phyloP scores from a whole-genome alignment of 2,329 filamentous ascomycete genomes.

The Aureobasidium uvarum region DNA sequence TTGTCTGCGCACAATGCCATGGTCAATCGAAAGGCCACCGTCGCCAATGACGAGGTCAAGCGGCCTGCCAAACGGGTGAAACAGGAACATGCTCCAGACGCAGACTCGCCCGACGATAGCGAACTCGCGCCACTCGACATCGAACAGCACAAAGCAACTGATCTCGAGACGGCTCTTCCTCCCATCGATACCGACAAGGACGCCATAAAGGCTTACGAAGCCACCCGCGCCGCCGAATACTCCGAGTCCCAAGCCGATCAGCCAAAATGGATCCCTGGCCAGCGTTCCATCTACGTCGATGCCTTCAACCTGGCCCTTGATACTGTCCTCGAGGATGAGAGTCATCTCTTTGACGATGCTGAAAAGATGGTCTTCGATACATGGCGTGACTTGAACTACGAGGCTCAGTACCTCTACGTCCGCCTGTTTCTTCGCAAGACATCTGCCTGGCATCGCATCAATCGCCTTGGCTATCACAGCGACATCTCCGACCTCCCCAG shows the following conservation, averaged over 20 bases:
- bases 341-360: constrained; percentile 77
- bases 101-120: constrained; percentile 27
- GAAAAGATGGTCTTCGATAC: constrained; percentile 73
- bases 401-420: constrained; percentile 92
- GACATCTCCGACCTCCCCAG: constrained; percentile 73
- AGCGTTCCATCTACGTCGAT: constrained; percentile 92
- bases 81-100: constrained; percentile 33
- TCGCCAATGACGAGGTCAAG: constrained; percentile 40
- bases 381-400: constrained; percentile 74
- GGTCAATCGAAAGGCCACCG: constrained; percentile 48
- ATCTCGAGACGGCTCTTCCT: constrained; percentile 70
- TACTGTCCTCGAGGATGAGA: constrained; percentile 85
- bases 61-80: constrained; percentile 46
- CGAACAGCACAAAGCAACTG: constrained; percentile 49
- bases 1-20: constrained; percentile 50
- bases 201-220: constrained; percentile 78
- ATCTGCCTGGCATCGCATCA: constrained; percentile 83
- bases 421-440: constrained; percentile 90
- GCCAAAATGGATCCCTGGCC: constrained; percentile 68
- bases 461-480: constrained; percentile 72
- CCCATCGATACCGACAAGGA: constrained; percentile 64
- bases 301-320: constrained; percentile 92
- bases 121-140: constrained; percentile 33
- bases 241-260: constrained; percentile 40
- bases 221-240: constrained; percentile 46